These are phyloP conservation scores for Tolypocladium ovalisporum DNA, from an alignment of 2,329 filamentous ascomycete species.

Conservation along the genomic window DNA sequence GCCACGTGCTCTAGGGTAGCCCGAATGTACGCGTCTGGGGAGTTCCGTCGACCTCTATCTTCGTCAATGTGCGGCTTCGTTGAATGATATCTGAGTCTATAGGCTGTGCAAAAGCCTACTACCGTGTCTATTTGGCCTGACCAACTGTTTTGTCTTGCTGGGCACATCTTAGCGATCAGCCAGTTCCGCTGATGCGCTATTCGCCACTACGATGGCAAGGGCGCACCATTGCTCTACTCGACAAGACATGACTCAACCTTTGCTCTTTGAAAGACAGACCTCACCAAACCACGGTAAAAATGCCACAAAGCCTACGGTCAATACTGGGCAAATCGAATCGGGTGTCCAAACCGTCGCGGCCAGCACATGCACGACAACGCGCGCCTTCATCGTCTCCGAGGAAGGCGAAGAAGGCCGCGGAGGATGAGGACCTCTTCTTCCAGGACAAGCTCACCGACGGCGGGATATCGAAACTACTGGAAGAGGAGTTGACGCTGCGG, in stretches of 20 bases:
- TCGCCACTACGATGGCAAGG: neutral
- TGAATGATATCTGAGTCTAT: neutral
- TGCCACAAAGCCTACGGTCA: conserved; percentile 23
- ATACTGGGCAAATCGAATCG: conserved; percentile 26
- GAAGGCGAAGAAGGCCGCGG: conserved; percentile 12
- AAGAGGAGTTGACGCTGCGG: conserved; percentile 43
- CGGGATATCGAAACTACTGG: conserved; percentile 44
- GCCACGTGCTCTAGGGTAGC: neutral
- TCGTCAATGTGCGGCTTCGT: too few species aligned
- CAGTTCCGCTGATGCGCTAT: neutral
- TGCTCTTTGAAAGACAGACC: neutral
- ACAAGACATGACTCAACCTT: neutral
- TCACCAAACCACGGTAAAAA: conserved; percentile 3
- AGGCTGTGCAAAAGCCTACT: neutral
- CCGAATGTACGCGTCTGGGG: neutral
- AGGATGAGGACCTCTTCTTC: conserved; percentile 19
- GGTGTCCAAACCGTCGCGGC: conserved; percentile 19
- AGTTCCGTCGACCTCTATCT: neutral
- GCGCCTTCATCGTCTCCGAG: conserved; percentile 13
- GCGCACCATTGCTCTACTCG: neutral
- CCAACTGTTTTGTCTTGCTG: neutral
- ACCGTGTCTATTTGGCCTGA: neutral
- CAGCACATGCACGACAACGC: conserved; percentile 2
- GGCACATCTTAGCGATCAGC: too few species aligned
- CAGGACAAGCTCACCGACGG: conserved; percentile 45